Percentiles rank a stretch among this genome's conserved stretches.
These are phyloP conservation scores for Tanacetum coccineum DNA, from an alignment of 129 eudicot genomes.

Conservation along the genomic window DNA sequence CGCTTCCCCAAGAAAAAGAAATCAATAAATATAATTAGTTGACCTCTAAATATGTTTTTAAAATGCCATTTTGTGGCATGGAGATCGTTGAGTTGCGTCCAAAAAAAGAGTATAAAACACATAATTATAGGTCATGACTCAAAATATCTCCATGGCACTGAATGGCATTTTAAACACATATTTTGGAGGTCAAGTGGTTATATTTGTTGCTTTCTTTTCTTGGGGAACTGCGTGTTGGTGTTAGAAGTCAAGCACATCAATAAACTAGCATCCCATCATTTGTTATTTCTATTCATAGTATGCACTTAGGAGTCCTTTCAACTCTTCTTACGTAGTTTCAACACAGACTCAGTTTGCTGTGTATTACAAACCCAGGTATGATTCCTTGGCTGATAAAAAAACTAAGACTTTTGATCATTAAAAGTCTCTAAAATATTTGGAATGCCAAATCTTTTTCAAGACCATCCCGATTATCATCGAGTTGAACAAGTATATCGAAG, in stretches of 20 bases:
- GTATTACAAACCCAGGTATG: slow-evolving; percentile 84
- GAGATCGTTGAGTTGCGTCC: too few species aligned
- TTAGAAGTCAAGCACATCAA: slow-evolving; percentile 65
- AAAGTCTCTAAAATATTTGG: background rate
- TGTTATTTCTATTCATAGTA: slow-evolving; percentile 92
- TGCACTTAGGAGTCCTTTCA: slow-evolving; percentile 96
- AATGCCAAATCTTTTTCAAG: slow-evolving; percentile 30
- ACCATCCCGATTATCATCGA: slow-evolving; percentile 86
- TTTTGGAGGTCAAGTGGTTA: too few species aligned
- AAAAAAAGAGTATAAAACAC: too few species aligned
- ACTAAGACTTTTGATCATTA: background rate
- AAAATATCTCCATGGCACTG: too few species aligned
- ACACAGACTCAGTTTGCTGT: slow-evolving; percentile 72
- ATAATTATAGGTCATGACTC: too few species aligned
- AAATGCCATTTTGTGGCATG: too few species aligned
- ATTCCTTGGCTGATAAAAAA: background rate
- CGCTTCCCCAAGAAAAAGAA: too few species aligned
- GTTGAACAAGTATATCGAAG: slow-evolving; percentile 78
- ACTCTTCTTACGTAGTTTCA: slow-evolving; percentile 89
- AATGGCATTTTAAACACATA: too few species aligned
- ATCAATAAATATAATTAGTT: too few species aligned
- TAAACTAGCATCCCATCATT: slow-evolving; percentile 80
- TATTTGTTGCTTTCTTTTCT: too few species aligned
- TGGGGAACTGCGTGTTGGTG: slow-evolving; percentile 77
- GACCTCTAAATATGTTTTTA: too few species aligned